Evolutionary conservation across 805 yeast species (phyloP), one percentile per base, ranked within the genome.

Genomic region (Debaryomyces castellii): DNA sequence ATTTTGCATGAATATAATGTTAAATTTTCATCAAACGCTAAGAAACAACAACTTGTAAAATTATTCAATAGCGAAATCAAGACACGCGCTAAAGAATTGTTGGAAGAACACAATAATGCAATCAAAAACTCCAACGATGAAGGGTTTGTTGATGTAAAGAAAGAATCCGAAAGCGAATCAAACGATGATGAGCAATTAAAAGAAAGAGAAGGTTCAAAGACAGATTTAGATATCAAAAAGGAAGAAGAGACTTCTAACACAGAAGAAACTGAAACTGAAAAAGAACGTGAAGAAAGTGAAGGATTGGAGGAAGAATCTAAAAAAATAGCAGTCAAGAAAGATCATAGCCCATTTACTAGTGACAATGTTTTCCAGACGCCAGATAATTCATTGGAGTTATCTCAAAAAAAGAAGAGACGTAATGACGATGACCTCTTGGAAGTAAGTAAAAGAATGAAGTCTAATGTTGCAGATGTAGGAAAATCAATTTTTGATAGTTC

Each of bases 1-100:
- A 74, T 89, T 18, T 70, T 92, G 43, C 64, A 73, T 10, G 83
- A 79, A 45, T 78, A 89, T 58, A 74, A 78, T n/a, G 71, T 91
- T n/a, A 62, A 66, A 1, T 83, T 74, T 58, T 76, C 86, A 0
- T 69, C 85, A 1, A 70, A 76, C 39, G 84, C 90, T 5, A 87
- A 83, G 59, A 92, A 92, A 62, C 66, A 78, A 5, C 82, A 80
- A 10, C 71, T 90, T 47, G 63, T 89, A 1, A 66, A 67, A n/a
- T 56, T 85, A n/a, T 88, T 82, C 64, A 68, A 77, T n/a, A 61
- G 69, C 4, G 62, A 82, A 6, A 67, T 88, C 41, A 68, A 66
- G 12, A 82, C 87, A 2, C 64, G 69, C 9, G 69, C 85, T 2
- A 64, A 67, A 0, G 54, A 63, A 36, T 62, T 79, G 30, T 64